Evolutionary conservation across 495 filamentous ascomycete species (phyloP).

Genomic region (Neurospora terricola): DNA sequence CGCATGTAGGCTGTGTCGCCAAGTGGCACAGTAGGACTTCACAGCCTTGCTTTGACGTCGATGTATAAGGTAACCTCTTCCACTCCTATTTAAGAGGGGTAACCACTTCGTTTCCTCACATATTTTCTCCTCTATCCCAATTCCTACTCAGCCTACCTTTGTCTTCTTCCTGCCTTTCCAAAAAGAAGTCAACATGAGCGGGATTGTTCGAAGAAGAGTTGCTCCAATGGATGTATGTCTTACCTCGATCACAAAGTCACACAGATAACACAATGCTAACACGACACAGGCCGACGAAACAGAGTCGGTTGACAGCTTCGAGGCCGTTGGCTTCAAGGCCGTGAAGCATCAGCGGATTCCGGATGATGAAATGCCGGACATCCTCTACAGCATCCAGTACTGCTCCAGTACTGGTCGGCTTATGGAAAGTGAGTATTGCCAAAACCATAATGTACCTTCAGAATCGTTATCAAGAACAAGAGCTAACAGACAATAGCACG

Average conservation of each 20-base stretch:
- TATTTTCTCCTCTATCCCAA: neutral
- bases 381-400: constrained; percentile 22
- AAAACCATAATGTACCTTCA: neutral
- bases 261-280: neutral
- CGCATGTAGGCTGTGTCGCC: neutral
- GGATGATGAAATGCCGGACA: constrained; percentile 23
- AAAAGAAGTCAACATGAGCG: neutral
- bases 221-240: neutral
- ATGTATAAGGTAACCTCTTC: neutral
- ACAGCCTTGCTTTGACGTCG: neutral
- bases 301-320: constrained; percentile 16
- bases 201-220: neutral
- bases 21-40: neutral
- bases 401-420: constrained; percentile 11
- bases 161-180: neutral
- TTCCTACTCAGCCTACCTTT: neutral
- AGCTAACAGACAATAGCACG: constrained; percentile 9
- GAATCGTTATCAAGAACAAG: neutral
- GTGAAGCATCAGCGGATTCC: neutral
- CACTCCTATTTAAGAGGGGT: neutral
- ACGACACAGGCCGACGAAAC: neutral
- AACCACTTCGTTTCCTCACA: neutral
- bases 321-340: constrained; percentile 15
- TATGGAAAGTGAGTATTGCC: constrained; percentile 16
- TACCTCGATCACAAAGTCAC: neutral